Conservation (phyloP, 768 basidiomycete species). For the Russula earlei region DNA sequence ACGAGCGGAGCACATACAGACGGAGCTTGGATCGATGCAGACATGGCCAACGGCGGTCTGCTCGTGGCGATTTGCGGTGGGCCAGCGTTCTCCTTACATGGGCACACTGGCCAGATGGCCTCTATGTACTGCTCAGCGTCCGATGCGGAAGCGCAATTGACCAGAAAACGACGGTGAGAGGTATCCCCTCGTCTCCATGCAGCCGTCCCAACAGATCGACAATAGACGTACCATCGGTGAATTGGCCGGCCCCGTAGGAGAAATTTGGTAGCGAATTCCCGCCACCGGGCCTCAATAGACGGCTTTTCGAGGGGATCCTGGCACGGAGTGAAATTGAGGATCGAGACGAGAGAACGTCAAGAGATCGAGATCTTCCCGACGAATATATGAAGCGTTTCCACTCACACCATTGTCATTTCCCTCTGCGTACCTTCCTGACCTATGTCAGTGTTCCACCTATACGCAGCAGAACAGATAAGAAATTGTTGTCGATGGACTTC, state of each 20-base stretch:
- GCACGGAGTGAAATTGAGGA: no score
- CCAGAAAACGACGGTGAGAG: slow-evolving; percentile 64
- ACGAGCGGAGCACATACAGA: no score
- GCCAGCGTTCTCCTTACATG: slow-evolving; percentile 53
- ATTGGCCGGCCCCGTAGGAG: slow-evolving; percentile 5
- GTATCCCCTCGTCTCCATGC: slow-evolving; percentile 10
- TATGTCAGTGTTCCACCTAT: slow-evolving; percentile 49
- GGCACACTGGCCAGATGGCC: slow-evolving; percentile 59
- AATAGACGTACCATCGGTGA: background rate
- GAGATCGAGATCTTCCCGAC: no score
- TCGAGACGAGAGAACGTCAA: no score
- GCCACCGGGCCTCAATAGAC: slow-evolving; percentile 67
- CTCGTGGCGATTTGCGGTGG: slow-evolving; percentile 22
- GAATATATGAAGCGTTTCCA: no score
- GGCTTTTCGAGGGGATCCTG: slow-evolving; percentile 65
- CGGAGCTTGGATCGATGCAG: no score
- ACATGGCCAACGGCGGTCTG: no score
- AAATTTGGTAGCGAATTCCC: slow-evolving; percentile 57
- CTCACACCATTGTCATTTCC: no score
- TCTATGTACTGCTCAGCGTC: no score
- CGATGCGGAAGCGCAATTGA: slow-evolving; percentile 46
- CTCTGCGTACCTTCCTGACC: no score
- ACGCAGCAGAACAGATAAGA: slow-evolving; percentile 56
- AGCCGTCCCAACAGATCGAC: background rate
- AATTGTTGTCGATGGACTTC: slow-evolving; percentile 45